These are phyloP conservation scores for Epithele typhae DNA, from an alignment of 768 basidiomycete genomes.

Conservation along the genomic window DNA sequence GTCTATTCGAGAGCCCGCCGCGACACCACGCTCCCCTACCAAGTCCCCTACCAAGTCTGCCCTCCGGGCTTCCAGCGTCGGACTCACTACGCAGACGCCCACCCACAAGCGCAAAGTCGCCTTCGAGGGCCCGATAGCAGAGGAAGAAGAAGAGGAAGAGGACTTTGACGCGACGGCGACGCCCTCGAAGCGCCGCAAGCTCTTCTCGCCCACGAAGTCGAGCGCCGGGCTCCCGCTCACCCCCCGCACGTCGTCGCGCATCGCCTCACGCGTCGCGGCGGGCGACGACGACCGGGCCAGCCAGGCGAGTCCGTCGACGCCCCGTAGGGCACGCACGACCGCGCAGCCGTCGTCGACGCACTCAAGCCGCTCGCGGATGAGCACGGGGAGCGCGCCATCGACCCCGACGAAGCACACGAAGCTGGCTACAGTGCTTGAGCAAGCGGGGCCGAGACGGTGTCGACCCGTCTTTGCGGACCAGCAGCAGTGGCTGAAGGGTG, in stretches of 20 bases:
- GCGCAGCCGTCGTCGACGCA: slow-evolving; percentile 10
- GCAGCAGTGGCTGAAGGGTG: slow-evolving; percentile 23
- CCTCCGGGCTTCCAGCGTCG: slow-evolving; percentile 10
- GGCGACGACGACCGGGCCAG: background rate
- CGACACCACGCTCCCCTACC: slow-evolving; percentile 2
- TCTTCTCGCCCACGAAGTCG: slow-evolving; percentile 4
- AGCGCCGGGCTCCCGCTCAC: slow-evolving; percentile 2
- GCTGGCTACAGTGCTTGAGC: slow-evolving; percentile 11
- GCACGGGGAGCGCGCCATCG: slow-evolving; percentile 2
- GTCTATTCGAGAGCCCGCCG: no score
- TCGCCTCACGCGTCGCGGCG: background rate
- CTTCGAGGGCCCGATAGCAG: slow-evolving; percentile 11
- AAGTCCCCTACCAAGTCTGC: slow-evolving; percentile 22
- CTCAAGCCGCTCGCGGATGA: slow-evolving; percentile 5
- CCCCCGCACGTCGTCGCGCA: background rate
- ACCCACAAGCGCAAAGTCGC: slow-evolving; percentile 26
- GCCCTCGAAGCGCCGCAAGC: slow-evolving; percentile 21
- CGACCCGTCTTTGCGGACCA: slow-evolving; percentile 21
- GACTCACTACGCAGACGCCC: slow-evolving; percentile 18
- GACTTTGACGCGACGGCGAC: slow-evolving; percentile 19
- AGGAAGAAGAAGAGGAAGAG: slow-evolving; percentile 16
- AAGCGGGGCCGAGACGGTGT: slow-evolving; percentile 12
- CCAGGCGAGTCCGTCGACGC: slow-evolving; percentile 5
- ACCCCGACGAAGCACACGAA: slow-evolving; percentile 5
- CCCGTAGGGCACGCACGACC: slow-evolving; percentile 3